Conservation (phyloP, 2,329 filamentous ascomycete genomes). For the Eutypella sp. region DNA sequence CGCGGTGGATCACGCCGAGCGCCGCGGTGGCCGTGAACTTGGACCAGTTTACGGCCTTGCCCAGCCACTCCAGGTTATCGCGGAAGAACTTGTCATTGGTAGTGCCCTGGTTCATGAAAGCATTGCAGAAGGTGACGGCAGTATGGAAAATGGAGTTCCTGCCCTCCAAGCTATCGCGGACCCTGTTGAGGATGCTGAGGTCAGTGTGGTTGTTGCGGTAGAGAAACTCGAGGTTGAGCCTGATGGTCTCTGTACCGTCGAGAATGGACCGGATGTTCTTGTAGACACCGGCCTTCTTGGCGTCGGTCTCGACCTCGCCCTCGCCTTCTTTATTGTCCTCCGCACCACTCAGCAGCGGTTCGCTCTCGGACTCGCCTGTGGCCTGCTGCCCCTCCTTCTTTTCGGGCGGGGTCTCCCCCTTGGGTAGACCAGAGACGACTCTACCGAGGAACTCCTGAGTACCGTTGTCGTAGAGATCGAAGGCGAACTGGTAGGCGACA, state of each 20-base stretch:
- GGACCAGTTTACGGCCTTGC: conserved; percentile 98
- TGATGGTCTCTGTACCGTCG: conserved; percentile 87
- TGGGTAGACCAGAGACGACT: conserved; percentile 75
- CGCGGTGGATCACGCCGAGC: conserved; percentile 91
- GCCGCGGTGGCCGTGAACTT: conserved; percentile 98
- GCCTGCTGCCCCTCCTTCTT: conserved; percentile 47
- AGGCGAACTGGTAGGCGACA: conserved; percentile 94
- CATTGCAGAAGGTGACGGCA: conserved; percentile 93
- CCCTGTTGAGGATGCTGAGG: conserved; percentile 87
- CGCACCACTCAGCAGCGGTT: conserved; percentile 42
- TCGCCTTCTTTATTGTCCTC: conserved; percentile 52
- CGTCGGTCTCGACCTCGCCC: conserved; percentile 36
- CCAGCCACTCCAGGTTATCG: conserved; percentile 95
- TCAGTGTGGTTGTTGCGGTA: conserved; percentile 95
- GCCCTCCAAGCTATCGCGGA: conserved; percentile 90
- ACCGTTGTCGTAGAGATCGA: conserved; percentile 97
- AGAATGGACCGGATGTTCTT: conserved; percentile 64
- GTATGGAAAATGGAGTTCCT: conserved; percentile 98
- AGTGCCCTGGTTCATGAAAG: conserved; percentile 98
- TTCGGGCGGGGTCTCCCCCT: conserved; percentile 35
- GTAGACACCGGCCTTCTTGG: conserved; percentile 52
- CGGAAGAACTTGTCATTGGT: conserved; percentile 98
- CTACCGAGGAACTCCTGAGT: conserved; percentile 95
- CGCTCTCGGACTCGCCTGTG: conserved; percentile 39
- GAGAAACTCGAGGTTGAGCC: conserved; percentile 91